Percentiles rank a stretch among this genome's conserved stretches.
Evolutionary conservation across 805 yeast species (phyloP).

Genomic region (Nematodospora valgi): DNA sequence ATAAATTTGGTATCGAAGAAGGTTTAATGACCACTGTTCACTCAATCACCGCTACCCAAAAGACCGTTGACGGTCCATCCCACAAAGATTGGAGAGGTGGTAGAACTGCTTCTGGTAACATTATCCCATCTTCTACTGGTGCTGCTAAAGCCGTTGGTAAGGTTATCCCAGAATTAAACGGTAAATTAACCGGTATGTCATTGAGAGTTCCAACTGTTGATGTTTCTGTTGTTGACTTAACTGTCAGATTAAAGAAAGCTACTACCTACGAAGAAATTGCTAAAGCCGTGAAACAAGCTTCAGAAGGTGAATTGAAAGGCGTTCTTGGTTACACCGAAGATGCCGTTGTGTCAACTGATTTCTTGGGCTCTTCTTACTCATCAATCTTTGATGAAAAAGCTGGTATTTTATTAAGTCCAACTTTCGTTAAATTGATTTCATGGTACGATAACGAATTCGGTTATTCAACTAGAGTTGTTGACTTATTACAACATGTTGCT

Average conservation of each 20-base stretch:
- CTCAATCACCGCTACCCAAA: conserved; percentile 94
- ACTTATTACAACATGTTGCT: conserved; percentile 79
- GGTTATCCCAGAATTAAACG: conserved; percentile 87
- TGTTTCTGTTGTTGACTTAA: conserved; percentile 90
- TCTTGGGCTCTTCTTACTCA: conserved; percentile 78
- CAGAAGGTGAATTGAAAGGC: conserved; percentile 78
- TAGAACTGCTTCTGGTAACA: conserved; percentile 93
- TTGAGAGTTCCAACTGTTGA: conserved; percentile 93
- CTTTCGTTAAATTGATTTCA: conserved; percentile 85
- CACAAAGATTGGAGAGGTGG: conserved; percentile 99
- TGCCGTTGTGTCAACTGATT: conserved; percentile 87
- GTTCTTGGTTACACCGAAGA: conserved; percentile 88
- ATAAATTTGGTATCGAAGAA: conserved; percentile 80
- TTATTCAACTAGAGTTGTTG: conserved; percentile 95
- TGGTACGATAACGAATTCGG: conserved; percentile 98
- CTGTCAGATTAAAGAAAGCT: conserved; percentile 73
- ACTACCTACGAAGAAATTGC: conserved; percentile 83
- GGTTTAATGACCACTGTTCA: conserved; percentile 96
- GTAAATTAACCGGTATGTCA: conserved; percentile 92
- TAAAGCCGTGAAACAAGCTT: conserved; percentile 68
- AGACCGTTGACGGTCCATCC: conserved; percentile 96
- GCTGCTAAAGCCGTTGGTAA: conserved; percentile 98
- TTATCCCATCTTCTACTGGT: conserved; percentile 94
- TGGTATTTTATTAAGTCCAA: conserved; percentile 82
- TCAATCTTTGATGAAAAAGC: conserved; percentile 90